These are phyloP conservation scores for Marchantia polymorpha DNA, from an alignment of 225 moss, liverwort and hornwort genomes.

Conservation along the genomic window DNA sequence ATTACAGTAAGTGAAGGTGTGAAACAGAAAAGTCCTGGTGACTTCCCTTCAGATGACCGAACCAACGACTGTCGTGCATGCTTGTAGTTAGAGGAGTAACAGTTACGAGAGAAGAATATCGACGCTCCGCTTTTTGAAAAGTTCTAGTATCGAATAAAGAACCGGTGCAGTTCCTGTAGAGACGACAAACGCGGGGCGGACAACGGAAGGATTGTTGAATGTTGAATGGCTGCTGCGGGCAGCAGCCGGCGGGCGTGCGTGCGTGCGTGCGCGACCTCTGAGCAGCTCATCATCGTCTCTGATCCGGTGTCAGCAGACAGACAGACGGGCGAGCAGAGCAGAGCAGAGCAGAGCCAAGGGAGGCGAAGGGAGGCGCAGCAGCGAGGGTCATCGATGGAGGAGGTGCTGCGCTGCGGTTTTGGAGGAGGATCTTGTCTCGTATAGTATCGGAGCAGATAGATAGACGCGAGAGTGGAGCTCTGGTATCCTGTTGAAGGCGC, in stretches of 20 bases:
- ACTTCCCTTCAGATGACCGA: no score
- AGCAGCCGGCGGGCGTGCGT: background rate
- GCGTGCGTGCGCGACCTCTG: background rate
- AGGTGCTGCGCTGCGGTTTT: background rate
- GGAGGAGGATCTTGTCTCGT: slow-evolving; percentile 1
- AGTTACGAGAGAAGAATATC: no score
- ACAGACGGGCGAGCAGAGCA: background rate
- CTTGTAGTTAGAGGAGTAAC: no score
- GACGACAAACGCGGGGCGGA: no score
- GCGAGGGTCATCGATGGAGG: background rate
- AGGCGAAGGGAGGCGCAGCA: no score
- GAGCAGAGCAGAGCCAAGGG: background rate
- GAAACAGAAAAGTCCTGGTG: no score
- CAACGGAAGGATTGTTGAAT: background rate
- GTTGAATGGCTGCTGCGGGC: background rate
- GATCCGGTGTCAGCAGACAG: background rate
- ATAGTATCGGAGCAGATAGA: background rate
- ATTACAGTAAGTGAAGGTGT: no score
- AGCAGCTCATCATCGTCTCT: background rate
- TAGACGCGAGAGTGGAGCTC: background rate
- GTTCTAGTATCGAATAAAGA: no score
- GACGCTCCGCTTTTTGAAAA: no score
- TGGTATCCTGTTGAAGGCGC: background rate
- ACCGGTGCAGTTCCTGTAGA: no score
- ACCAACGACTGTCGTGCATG: no score